A percentile compares a stretch with the other conserved stretches of the same genome.
Evolutionary conservation across 352 stramenopile genomes (phyloP).

Genomic region (Pythium pyrilobum): DNA sequence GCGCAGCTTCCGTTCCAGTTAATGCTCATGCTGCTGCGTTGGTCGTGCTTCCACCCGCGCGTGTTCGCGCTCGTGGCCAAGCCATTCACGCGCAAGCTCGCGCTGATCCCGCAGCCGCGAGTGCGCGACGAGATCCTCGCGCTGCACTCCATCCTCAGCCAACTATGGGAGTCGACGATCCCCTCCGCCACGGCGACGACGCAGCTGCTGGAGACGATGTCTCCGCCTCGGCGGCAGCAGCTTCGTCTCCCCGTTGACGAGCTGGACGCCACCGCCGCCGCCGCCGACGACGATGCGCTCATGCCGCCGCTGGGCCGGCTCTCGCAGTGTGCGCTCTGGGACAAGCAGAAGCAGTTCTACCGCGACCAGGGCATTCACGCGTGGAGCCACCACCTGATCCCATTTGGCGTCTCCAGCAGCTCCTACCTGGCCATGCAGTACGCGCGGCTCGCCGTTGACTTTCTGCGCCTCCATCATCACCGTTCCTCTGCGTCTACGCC

Average conservation of each 20-base stretch:
- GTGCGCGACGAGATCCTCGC: constrained; percentile 29
- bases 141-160: constrained; percentile 19
- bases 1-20: constrained; percentile 62
- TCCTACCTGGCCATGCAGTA: constrained; percentile 69
- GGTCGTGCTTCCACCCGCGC: constrained; percentile 63
- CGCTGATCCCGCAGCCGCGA: constrained; percentile 39
- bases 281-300: background rate
- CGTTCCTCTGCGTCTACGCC: background rate
- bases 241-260: background rate
- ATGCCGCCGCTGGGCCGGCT: constrained; percentile 22
- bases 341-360: constrained; percentile 80
- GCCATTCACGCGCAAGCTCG: constrained; percentile 45
- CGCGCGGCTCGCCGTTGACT: constrained; percentile 27
- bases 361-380: constrained; percentile 61
- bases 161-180: constrained; percentile 25
- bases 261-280: background rate
- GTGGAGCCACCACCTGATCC: constrained; percentile 68
- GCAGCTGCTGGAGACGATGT: background rate
- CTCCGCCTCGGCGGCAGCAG: background rate
- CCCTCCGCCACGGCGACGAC: background rate
- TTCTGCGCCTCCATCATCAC: background rate
- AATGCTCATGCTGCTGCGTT: constrained; percentile 54
- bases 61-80: constrained; percentile 29
- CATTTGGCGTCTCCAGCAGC: constrained; percentile 76
- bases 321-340: constrained; percentile 58